Evolutionary conservation across 2,329 filamentous ascomycete species (phyloP), one percentile per base, ranked within the genome.

Genomic region (Aspergillus fumigatiaffinis): DNA sequence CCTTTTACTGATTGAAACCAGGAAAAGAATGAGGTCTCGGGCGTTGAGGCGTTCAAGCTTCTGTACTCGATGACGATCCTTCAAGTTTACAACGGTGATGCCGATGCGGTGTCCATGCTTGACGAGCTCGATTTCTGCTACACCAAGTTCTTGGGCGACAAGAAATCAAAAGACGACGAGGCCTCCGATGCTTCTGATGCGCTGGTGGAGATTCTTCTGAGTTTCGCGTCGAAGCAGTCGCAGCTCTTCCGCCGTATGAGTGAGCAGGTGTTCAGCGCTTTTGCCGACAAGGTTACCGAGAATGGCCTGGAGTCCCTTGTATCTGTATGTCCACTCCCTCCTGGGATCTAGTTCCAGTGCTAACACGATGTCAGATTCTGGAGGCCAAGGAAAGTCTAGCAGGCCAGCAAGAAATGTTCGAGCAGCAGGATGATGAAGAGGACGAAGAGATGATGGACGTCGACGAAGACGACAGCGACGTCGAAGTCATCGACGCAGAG

Each of bases 11-110:
- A 70, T 55, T 14, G 81, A 54, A 79, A 84, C 59, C 73, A 81
- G 65, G 71, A 79, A 21, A 82, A 83, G 47, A 79, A 80, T 29
- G 84, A 66, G 51, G 59, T 59, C 23, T 64, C 69, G 2, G 68
- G 68, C 53, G 79, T 79, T 17, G 85, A 86, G 59, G 89, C 90
- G 0, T 83, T 97, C 57, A 87, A 88, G 21, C 81, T 97, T 38
- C 82, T 97, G 1, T 91, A 96, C 71, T 87, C 91, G 0, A 83
- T 97, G 53, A 89, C 91, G 0, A 84, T 97, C 14, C 81, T 97
- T 55, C 91, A 97, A 72, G 82, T 96, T 8, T 96, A 96, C 76
- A 92, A 93, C 67, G 90, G 91, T 25, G 92, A 96, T 58, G 82
- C 89, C 0, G 94, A 97, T 69, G 90, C 92, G 0, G 83, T 96